Evolutionary conservation across 2,329 filamentous ascomycete genomes (phyloP).

Genomic region (Fusarium falciforme): DNA sequence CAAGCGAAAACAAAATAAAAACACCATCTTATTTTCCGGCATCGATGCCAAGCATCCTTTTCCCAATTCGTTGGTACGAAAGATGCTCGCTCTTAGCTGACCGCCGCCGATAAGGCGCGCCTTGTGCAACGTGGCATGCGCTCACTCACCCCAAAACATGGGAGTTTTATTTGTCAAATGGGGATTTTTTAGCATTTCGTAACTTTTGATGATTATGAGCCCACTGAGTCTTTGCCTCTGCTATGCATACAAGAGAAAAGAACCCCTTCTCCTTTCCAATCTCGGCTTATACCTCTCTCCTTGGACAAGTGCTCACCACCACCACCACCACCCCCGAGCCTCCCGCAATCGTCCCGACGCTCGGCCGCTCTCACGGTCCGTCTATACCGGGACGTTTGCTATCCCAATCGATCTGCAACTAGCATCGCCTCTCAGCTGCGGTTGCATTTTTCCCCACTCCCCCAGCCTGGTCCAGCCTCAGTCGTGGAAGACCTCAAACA

Average conservation of each 20-base stretch:
- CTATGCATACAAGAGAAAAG: background rate
- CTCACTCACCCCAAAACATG: background rate
- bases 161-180: background rate
- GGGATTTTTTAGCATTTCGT: background rate
- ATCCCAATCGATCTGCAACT: conserved; percentile 12
- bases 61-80: background rate
- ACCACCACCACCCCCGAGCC: background rate
- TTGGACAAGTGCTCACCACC: background rate
- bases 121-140: conserved; percentile 3
- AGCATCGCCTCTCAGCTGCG: conserved; percentile 11
- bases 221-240: background rate
- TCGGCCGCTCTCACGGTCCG: conserved; percentile 42
- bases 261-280: background rate
- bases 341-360: background rate
- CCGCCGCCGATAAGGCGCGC: background rate
- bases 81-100: background rate
- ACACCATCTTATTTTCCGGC: background rate
- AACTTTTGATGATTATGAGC: background rate
- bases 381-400: conserved; percentile 31
- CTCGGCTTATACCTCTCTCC: conserved; percentile 1
- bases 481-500: background rate
- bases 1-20: background rate
- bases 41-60: background rate
- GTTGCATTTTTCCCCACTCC: background rate
- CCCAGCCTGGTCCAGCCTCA: conserved; percentile 5